Percentiles rank a stretch among this genome's conserved stretches.
Conservation (phyloP, 257 asterid species). For the Agastache rugosa region DNA sequence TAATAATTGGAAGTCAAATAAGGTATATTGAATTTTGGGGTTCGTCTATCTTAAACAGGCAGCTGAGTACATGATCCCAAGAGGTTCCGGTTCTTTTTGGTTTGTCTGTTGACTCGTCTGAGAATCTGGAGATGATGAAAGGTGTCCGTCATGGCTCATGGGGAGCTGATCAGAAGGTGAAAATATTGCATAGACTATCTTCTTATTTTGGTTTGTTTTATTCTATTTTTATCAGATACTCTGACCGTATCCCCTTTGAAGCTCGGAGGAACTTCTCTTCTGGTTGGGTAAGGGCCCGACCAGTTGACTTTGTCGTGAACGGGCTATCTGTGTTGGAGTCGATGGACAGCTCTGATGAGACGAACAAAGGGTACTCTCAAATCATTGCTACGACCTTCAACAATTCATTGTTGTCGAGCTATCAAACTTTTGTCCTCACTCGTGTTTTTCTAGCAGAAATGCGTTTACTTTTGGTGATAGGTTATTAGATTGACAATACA, state of each 20-base stretch:
- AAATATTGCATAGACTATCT: background rate
- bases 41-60: conserved; percentile 41
- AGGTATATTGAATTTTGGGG: conserved; percentile 15
- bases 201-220: background rate
- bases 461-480: too few species aligned
- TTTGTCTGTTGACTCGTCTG: conserved; percentile 53
- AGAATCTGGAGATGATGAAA: conserved; percentile 53
- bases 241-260: conserved; percentile 50
- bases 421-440: background rate
- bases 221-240: conserved; percentile 53
- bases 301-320: conserved; percentile 70
- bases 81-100: conserved; percentile 63
- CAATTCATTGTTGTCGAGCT: conserved; percentile 54
- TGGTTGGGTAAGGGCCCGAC: conserved; percentile 32
- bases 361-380: conserved; percentile 43
- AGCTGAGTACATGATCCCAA: conserved; percentile 66
- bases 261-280: conserved; percentile 42
- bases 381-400: conserved; percentile 55
- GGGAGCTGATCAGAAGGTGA: conserved; percentile 73
- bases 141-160: conserved; percentile 77
- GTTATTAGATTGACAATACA: background rate
- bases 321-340: conserved; percentile 71
- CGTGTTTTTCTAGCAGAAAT: background rate
- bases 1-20: too few species aligned
- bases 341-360: conserved; percentile 50